Percentiles rank a stretch among this genome's conserved stretches.
These are phyloP conservation scores for Ophiognomonia clavigignenti-juglandacearum DNA, from an alignment of 2,329 filamentous ascomycete species.

Conservation along the genomic window DNA sequence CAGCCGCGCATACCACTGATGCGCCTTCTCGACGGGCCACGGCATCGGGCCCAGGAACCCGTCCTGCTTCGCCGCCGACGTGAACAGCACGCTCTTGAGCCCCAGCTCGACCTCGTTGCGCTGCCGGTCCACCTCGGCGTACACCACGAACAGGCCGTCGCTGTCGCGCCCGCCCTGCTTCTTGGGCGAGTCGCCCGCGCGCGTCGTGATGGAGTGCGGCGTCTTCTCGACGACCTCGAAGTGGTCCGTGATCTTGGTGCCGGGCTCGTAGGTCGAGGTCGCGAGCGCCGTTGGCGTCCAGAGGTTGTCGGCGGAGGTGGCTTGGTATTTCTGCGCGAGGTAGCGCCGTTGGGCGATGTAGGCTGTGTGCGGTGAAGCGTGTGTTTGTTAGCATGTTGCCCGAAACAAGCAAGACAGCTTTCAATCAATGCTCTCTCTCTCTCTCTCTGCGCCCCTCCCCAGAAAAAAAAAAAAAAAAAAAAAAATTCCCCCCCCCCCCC, in stretches of 20 bases:
- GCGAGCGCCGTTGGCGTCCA: conserved; percentile 55
- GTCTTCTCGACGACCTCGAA: conserved; percentile 68
- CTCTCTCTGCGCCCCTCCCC: too few relatives aligned
- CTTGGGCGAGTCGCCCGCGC: conserved; percentile 62
- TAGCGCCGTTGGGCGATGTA: conserved; percentile 55
- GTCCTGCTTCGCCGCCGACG: conserved; percentile 31
- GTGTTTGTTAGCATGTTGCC: too few relatives aligned
- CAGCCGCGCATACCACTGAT: conserved; percentile 36
- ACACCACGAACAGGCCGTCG: conserved; percentile 65
- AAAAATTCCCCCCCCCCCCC: too few relatives aligned
- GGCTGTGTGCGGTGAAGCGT: too few relatives aligned
- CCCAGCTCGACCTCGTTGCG: conserved; percentile 57
- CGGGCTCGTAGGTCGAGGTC: conserved; percentile 53
- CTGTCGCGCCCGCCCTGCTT: conserved; percentile 49
- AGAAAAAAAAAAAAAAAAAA: too few relatives aligned
- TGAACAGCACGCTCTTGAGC: conserved; percentile 60
- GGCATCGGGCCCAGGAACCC: conserved; percentile 31
- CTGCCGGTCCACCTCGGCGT: conserved; percentile 53
- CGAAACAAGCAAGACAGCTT: too few relatives aligned
- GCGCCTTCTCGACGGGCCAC: conserved; percentile 29
- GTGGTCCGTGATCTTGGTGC: conserved; percentile 64
- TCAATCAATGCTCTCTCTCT: too few relatives aligned
- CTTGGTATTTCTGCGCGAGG: conserved; percentile 54
- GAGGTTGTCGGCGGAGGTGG: conserved; percentile 54
- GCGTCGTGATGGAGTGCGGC: conserved; percentile 53